Evolutionary conservation across 768 basidiomycete species (phyloP).

Genomic region (Boletus barrowsii): DNA sequence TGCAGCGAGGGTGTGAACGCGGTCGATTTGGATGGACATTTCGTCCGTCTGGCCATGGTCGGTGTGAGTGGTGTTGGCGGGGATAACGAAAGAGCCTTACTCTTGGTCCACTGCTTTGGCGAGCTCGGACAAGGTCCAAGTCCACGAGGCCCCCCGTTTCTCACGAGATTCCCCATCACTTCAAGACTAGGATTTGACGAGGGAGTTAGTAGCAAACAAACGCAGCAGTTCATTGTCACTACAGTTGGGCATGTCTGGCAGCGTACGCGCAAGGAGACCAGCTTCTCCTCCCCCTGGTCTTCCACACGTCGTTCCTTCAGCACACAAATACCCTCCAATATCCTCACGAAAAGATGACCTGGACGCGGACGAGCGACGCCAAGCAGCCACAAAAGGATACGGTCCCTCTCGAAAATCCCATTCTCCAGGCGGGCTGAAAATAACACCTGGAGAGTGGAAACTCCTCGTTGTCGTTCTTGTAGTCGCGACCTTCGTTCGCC

Average conservation of each 20-base stretch:
- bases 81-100: conserved; percentile 1
- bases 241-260: conserved; percentile 36
- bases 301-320: conserved; percentile 31
- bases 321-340: conserved; percentile 59
- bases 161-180: conserved; percentile 7
- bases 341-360: conserved; percentile 53
- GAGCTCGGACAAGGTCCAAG: conserved; percentile 15
- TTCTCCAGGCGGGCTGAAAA: conserved; percentile 58
- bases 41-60: neutral
- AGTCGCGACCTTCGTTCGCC: conserved; percentile 74
- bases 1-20: conserved; percentile 20
- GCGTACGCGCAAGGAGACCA: conserved; percentile 64
- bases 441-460: conserved; percentile 75
- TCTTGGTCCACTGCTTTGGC: conserved; percentile 13
- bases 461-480: conserved; percentile 63
- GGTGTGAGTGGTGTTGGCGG: neutral
- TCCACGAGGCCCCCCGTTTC: conserved; percentile 19
- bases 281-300: conserved; percentile 61
- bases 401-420: conserved; percentile 46
- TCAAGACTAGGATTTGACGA: too few species aligned
- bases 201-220: too few species aligned
- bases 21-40: conserved; percentile 30
- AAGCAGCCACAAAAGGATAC: conserved; percentile 65
- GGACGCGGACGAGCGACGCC: conserved; percentile 72
- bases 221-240: conserved; percentile 1